These are phyloP conservation scores for Phytophthora gonapodyides DNA, from an alignment of 352 stramenopile genomes.

Conservation along the genomic window DNA sequence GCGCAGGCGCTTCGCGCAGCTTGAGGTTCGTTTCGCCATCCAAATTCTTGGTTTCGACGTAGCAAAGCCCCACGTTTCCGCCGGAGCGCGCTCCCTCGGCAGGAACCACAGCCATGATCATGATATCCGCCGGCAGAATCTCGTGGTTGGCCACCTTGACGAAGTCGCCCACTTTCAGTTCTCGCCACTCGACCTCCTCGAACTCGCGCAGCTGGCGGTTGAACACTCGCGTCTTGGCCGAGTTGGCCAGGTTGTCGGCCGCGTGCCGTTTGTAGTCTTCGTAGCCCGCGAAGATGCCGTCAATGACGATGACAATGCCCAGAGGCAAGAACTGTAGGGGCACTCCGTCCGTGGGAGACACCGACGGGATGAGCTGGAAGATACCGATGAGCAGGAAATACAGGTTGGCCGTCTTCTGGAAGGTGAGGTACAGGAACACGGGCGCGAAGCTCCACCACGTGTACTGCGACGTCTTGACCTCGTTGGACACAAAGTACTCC, in stretches of 20 bases:
- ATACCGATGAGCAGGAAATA: slow-evolving; percentile 91
- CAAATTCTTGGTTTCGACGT: slow-evolving; percentile 91
- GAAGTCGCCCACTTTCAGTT: slow-evolving; percentile 82
- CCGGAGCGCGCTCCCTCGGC: slow-evolving; percentile 58
- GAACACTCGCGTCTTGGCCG: slow-evolving; percentile 63
- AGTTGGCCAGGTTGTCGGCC: slow-evolving; percentile 78
- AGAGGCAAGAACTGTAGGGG: slow-evolving; percentile 86
- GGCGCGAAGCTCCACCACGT: slow-evolving; percentile 90
- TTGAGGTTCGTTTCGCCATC: slow-evolving; percentile 90
- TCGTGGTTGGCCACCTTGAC: slow-evolving; percentile 86
- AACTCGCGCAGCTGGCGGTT: slow-evolving; percentile 85
- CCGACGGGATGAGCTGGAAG: slow-evolving; percentile 85
- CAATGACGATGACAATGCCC: slow-evolving; percentile 82
- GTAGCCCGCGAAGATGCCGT: slow-evolving; percentile 81
- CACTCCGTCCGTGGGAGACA: slow-evolving; percentile 81
- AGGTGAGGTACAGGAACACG: slow-evolving; percentile 87
- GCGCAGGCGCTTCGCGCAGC: slow-evolving; percentile 66
- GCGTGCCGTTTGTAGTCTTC: slow-evolving; percentile 87
- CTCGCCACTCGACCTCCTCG: slow-evolving; percentile 83
- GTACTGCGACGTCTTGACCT: slow-evolving; percentile 88
- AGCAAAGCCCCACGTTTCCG: slow-evolving; percentile 79
- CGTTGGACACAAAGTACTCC: slow-evolving; percentile 69
- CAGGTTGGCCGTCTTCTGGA: slow-evolving; percentile 89
- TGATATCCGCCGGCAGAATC: slow-evolving; percentile 76
- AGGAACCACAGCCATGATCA: slow-evolving; percentile 79